These are phyloP conservation scores for Aspergillus incahuasiensis DNA, from an alignment of 495 filamentous ascomycete species.

Conservation along the genomic window DNA sequence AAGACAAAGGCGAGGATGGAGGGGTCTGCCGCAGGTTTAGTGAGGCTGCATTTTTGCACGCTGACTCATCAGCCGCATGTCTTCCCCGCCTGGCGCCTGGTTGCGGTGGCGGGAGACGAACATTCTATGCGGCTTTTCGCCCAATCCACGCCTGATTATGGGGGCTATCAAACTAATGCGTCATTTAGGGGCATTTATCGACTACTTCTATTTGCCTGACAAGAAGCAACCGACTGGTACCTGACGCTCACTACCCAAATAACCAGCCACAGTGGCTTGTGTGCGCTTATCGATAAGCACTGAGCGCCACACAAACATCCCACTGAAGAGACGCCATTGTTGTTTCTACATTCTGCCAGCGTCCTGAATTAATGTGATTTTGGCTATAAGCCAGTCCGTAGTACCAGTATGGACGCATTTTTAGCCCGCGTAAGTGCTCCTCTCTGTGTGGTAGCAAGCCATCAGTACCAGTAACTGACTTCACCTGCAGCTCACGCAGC, in stretches of 20 bases:
- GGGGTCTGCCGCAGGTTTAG: slow-evolving; percentile 8
- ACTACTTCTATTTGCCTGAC: background rate
- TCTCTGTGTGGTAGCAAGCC: background rate
- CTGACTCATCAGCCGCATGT: slow-evolving; percentile 35
- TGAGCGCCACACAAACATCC: slow-evolving; percentile 10
- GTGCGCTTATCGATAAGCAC: slow-evolving; percentile 37
- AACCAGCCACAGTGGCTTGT: slow-evolving; percentile 14
- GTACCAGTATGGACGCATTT: slow-evolving; percentile 69
- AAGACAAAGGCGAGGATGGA: slow-evolving; percentile 11
- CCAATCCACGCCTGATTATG: slow-evolving; percentile 9
- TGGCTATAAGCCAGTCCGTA: background rate
- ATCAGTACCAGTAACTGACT: slow-evolving; percentile 11
- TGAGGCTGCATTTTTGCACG: slow-evolving; percentile 24
- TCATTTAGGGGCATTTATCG: background rate
- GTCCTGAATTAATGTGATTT: background rate
- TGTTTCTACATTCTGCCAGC: slow-evolving; percentile 2
- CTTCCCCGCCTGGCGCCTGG: slow-evolving; percentile 10
- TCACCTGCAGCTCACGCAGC: slow-evolving; percentile 58
- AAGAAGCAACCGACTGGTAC: background rate
- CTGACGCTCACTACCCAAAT: background rate
- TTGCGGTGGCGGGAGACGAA: background rate
- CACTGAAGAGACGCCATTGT: slow-evolving; percentile 1
- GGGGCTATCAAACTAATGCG: background rate
- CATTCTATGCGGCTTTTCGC: slow-evolving; percentile 7
- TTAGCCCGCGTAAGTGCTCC: slow-evolving; percentile 54